phyloP scores from a whole-genome alignment of 768 basidiomycete genomes.

The Coprinellus micaceus region DNA sequence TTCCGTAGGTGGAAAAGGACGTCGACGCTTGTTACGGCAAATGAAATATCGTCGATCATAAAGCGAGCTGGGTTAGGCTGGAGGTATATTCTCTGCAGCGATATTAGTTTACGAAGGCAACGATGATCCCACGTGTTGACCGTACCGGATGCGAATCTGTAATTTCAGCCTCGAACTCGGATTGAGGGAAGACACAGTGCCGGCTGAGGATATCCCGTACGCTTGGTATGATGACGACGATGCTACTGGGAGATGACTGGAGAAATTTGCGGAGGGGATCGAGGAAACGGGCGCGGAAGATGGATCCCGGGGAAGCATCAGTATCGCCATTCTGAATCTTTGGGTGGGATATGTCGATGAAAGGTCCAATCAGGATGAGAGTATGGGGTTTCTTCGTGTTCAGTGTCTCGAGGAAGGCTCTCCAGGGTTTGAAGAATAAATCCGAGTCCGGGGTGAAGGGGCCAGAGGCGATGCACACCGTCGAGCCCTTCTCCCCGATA shows the following conservation, averaged over 20 bases:
- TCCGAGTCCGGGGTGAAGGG: slow-evolving; percentile 83
- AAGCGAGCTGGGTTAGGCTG: slow-evolving; percentile 88
- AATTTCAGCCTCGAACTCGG: slow-evolving; percentile 46
- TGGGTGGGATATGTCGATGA: slow-evolving; percentile 76
- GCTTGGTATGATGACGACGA: slow-evolving; percentile 77
- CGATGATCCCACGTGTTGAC: neutral
- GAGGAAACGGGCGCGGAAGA: slow-evolving; percentile 68
- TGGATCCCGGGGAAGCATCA: slow-evolving; percentile 54
- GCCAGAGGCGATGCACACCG: slow-evolving; percentile 74
- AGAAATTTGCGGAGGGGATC: slow-evolving; percentile 55
- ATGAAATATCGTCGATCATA: slow-evolving; percentile 76
- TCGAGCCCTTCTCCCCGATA: slow-evolving; percentile 47
- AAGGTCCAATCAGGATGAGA: slow-evolving; percentile 83
- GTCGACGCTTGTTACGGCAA: slow-evolving; percentile 83
- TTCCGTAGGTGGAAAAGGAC: slow-evolving; percentile 84
- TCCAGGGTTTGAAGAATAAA: slow-evolving; percentile 70
- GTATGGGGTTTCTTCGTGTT: slow-evolving; percentile 66
- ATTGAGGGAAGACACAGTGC: slow-evolving; percentile 86
- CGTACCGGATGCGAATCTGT: slow-evolving; percentile 50
- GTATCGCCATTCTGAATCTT: slow-evolving; percentile 72
- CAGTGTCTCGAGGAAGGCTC: slow-evolving; percentile 58
- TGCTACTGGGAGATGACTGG: slow-evolving; percentile 59
- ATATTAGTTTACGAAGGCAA: neutral
- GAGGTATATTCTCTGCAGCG: slow-evolving; percentile 62
- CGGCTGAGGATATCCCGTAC: slow-evolving; percentile 74